Evolutionary conservation across 805 yeast species (phyloP).

Genomic region (Candida saitoana): DNA sequence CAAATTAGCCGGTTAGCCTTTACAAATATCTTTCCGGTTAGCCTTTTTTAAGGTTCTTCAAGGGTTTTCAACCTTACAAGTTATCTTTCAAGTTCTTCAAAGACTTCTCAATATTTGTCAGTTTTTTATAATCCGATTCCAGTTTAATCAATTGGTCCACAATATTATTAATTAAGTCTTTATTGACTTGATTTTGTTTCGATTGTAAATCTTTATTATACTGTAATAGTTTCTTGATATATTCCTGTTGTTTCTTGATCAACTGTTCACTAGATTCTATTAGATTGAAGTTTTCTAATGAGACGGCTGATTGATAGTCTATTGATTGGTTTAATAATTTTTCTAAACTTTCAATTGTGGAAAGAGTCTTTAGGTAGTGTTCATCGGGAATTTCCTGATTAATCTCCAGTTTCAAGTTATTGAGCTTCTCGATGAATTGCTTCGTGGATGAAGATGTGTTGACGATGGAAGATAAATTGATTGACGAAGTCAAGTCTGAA

Average conservation of each 20-base stretch:
- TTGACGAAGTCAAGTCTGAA: constrained; percentile 1
- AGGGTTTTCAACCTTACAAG: no score
- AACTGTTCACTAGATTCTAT: constrained; percentile 2
- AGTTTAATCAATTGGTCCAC: constrained; percentile 3
- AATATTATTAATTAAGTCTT: constrained; percentile 1
- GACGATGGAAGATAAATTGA: constrained; percentile 3
- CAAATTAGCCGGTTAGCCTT: no score
- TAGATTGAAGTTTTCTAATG: constrained; percentile 3
- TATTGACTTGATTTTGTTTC: constrained; percentile 5
- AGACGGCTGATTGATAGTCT: constrained; percentile 3
- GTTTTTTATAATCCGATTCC: constrained; percentile 2
- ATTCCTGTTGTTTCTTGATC: constrained; percentile 3
- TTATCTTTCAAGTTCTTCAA: constrained; percentile 2
- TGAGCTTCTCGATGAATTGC: constrained; percentile 1
- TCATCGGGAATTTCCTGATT: neutral
- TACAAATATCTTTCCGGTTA: no score
- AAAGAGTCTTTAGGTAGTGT: neutral
- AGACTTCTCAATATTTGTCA: constrained; percentile 2
- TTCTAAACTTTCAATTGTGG: neutral
- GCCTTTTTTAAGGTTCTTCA: no score
- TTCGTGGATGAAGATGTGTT: constrained; percentile 3
- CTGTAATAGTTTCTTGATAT: constrained; percentile 2
- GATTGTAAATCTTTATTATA: constrained; percentile 4
- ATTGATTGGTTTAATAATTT: constrained; percentile 3
- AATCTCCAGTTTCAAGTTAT: constrained; percentile 1